Evolutionary conservation across 306 rosid genomes (phyloP), one percentile per base, ranked within the genome.

Genomic region (Gastrolobium bilobum): DNA sequence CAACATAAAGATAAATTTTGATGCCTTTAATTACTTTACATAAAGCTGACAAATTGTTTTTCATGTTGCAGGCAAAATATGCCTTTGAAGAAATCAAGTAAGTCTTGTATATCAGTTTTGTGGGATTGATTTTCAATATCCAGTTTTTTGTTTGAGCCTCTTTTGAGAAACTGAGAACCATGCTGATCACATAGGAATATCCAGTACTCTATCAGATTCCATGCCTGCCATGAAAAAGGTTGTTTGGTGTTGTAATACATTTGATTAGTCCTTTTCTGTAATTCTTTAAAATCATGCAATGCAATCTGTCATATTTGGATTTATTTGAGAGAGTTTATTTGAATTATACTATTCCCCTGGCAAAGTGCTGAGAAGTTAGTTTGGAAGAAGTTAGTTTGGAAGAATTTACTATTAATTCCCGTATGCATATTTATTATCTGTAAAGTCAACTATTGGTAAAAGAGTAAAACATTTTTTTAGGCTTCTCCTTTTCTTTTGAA

Each of bases 151-250:
- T 80, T 81, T 76, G 64, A 71, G 72, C 58, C 13, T 50, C 65
- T 40, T 26, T 73, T 85, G 77, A 82, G 79, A 80, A 66, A n/a
- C 30, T 54, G 76, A 48, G 59, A 73, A 56, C 15, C 53, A 14
- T 43, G 68, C 72, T 58, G 68, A 70, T 86, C 78, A 9, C 57
- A 54, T 31, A 31, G 46, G 79, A 81, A n/a, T 59, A 57, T 58
- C 67, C 48, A 42, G 83, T 65, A 42, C 76, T 37, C 48, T 75
- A 13, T 44, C 63, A 34, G 81, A 81, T 79, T 85, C 69, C 82
- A 88, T 91, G 86, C 90, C 91, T 30, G 78, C 81, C 64, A 82
- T 82, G 86, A 89, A 81, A 77, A 88, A 91, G 97, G 97, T 91
- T 84, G 73, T 50, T 77, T 43, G 15, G 51, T 42, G 46, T 62